Evolutionary conservation across 2,329 filamentous ascomycete genomes (phyloP).

Genomic region (Paraphoma chrysanthemicola): DNA sequence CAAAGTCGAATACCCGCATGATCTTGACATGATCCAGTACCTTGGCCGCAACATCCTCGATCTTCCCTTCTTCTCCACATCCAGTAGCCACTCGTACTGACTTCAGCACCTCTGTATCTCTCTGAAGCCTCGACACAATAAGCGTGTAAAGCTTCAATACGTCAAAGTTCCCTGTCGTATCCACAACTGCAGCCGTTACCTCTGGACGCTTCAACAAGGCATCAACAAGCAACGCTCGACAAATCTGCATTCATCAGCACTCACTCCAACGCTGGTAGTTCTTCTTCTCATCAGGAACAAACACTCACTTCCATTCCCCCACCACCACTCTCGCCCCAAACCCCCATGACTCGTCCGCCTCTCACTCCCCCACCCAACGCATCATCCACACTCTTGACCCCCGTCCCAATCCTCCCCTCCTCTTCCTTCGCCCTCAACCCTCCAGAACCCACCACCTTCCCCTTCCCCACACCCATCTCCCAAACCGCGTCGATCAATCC

Average conservation of each 20-base stretch:
- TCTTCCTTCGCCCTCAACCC: background rate
- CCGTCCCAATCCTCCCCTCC: constrained; percentile 22
- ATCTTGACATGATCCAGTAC: constrained; percentile 55
- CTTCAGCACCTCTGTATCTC: constrained; percentile 1
- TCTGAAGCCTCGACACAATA: constrained; percentile 30
- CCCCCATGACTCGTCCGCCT: constrained; percentile 42
- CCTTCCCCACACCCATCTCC: background rate
- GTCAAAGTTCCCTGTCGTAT: constrained; percentile 56
- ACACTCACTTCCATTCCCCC: background rate
- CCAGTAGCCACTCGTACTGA: background rate
- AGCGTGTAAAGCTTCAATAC: constrained; percentile 48
- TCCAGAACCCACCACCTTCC: no score
- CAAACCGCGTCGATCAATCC: constrained; percentile 10
- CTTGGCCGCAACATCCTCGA: constrained; percentile 40
- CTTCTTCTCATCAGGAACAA: background rate
- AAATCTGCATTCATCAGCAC: constrained; percentile 8
- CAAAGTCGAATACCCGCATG: constrained; percentile 59
- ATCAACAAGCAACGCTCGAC: constrained; percentile 44
- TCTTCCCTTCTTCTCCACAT: background rate
- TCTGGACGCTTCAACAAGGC: constrained; percentile 43
- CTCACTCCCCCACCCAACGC: constrained; percentile 48
- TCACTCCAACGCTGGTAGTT: constrained; percentile 3
- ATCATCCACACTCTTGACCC: constrained; percentile 42
- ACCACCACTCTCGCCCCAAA: constrained; percentile 42
- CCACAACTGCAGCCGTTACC: constrained; percentile 52